A percentile compares a stretch with the other conserved stretches of the same genome.
These are phyloP conservation scores for Acanthamoeba royreba DNA, from an alignment of 208 protist species.

Conservation along the genomic window DNA sequence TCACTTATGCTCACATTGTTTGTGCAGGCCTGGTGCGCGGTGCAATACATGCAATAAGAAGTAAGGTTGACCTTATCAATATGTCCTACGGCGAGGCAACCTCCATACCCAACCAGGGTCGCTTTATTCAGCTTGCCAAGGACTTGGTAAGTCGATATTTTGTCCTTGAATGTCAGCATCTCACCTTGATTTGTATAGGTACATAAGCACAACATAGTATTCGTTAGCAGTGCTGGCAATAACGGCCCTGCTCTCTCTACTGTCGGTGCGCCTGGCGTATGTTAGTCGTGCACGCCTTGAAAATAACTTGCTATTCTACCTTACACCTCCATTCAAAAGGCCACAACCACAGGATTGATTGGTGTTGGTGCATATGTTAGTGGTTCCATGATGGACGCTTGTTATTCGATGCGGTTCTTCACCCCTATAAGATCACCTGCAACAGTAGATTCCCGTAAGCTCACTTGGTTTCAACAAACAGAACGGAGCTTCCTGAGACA, in stretches of 20 bases:
- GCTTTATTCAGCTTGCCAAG: conserved; percentile 56
- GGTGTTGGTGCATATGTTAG: conserved; percentile 69
- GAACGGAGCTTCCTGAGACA: conserved; percentile 43
- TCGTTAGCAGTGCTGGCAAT: conserved; percentile 75
- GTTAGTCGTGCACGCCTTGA: background rate
- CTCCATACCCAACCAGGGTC: conserved; percentile 54
- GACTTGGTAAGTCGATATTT: background rate
- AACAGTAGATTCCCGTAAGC: too few relatives aligned
- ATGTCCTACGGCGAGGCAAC: conserved; percentile 74
- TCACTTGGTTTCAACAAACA: background rate
- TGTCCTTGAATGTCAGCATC: background rate
- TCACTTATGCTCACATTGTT: background rate
- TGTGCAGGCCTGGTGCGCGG: conserved; percentile 66
- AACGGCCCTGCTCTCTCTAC: conserved; percentile 71
- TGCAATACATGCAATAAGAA: conserved; percentile 41
- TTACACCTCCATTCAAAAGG: background rate
- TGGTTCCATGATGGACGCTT: conserved; percentile 28
- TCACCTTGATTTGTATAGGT: conserved; percentile 26
- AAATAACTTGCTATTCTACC: background rate
- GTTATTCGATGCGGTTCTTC: conserved; percentile 25
- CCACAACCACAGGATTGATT: conserved; percentile 55
- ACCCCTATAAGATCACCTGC: too few relatives aligned
- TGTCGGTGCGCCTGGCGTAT: conserved; percentile 60
- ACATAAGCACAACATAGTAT: conserved; percentile 66
- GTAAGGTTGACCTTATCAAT: conserved; percentile 75